phyloP scores from a whole-genome alignment of 2,329 filamentous ascomycete species.

The Neoascochyta sp. region DNA sequence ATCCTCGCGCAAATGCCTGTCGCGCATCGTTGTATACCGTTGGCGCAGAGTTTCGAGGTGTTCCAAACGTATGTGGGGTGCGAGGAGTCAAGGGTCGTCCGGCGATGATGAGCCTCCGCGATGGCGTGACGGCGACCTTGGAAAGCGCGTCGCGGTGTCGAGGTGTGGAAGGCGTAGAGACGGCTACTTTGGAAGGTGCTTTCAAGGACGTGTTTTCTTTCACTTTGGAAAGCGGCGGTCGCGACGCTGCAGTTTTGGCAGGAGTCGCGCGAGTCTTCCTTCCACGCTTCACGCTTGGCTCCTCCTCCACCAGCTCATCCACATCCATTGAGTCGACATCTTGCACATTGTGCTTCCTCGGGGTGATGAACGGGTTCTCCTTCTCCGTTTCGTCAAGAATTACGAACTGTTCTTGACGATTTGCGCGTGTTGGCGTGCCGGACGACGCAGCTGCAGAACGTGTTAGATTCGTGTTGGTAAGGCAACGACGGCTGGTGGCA shows the following conservation, averaged over 20 bases:
- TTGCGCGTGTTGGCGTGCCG: slow-evolving; percentile 37
- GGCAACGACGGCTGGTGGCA: slow-evolving; percentile 7
- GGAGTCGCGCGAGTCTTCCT: slow-evolving; percentile 38
- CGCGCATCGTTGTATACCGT: slow-evolving; percentile 85
- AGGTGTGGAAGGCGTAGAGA: slow-evolving; percentile 64
- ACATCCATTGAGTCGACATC: slow-evolving; percentile 46
- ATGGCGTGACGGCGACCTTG: slow-evolving; percentile 70
- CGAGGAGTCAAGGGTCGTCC: slow-evolving; percentile 72
- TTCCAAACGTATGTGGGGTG: slow-evolving; percentile 71
- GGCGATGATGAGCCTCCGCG: slow-evolving; percentile 74
- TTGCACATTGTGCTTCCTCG: slow-evolving; percentile 30
- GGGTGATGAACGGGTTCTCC: slow-evolving; percentile 54
- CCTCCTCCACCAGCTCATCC: slow-evolving; percentile 39
- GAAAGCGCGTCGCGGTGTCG: slow-evolving; percentile 75
- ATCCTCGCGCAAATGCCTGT: slow-evolving; percentile 79
- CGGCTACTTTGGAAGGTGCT: slow-evolving; percentile 49
- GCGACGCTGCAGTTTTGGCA: slow-evolving; percentile 45
- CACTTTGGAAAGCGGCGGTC: slow-evolving; percentile 44
- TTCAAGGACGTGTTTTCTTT: slow-evolving; percentile 49
- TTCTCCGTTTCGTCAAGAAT: slow-evolving; percentile 64
- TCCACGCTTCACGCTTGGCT: slow-evolving; percentile 36
- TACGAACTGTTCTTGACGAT: slow-evolving; percentile 44
- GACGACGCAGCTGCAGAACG: slow-evolving; percentile 21
- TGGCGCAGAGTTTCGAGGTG: slow-evolving; percentile 60
- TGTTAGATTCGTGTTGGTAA: slow-evolving; percentile 23